These are phyloP conservation scores for Trichoderma afroharzianum DNA, from an alignment of 2,329 filamentous ascomycete genomes.

Conservation along the genomic window DNA sequence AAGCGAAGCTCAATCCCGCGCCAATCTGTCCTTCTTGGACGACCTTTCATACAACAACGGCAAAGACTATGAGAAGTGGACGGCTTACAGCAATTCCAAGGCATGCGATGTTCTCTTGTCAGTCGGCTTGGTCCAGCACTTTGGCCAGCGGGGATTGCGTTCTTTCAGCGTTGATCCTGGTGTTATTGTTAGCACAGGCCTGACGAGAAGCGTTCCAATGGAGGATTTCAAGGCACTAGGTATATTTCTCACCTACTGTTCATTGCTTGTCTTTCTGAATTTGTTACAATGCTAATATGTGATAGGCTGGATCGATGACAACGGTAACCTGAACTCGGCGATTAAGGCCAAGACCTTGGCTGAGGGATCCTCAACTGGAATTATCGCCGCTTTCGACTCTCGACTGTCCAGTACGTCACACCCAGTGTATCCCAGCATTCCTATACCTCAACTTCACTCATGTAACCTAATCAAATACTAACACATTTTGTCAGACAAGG, in stretches of 20 bases:
- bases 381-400: neutral
- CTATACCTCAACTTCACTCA: neutral
- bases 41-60: slow-evolving; percentile 22
- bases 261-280: too few species aligned
- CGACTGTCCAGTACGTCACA: neutral
- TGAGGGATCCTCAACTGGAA: neutral
- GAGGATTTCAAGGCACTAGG: neutral
- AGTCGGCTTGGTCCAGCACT: slow-evolving; percentile 29
- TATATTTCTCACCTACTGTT: neutral
- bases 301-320: neutral
- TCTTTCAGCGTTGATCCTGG: slow-evolving; percentile 37
- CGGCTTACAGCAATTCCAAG: slow-evolving; percentile 17
- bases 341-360: neutral
- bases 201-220: slow-evolving; percentile 15
- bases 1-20: slow-evolving; percentile 27
- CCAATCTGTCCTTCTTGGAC: neutral
- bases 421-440: neutral
- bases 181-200: slow-evolving; percentile 27
- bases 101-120: slow-evolving; percentile 15
- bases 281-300: neutral
- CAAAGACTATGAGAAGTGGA: slow-evolving; percentile 29
- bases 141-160: slow-evolving; percentile 28
- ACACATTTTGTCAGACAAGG: neutral
- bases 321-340: neutral
- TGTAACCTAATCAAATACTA: neutral